Evolutionary conservation across 148 eudicot genomes (phyloP), one percentile per base, ranked within the genome.

Genomic region (Rheum nobile): DNA sequence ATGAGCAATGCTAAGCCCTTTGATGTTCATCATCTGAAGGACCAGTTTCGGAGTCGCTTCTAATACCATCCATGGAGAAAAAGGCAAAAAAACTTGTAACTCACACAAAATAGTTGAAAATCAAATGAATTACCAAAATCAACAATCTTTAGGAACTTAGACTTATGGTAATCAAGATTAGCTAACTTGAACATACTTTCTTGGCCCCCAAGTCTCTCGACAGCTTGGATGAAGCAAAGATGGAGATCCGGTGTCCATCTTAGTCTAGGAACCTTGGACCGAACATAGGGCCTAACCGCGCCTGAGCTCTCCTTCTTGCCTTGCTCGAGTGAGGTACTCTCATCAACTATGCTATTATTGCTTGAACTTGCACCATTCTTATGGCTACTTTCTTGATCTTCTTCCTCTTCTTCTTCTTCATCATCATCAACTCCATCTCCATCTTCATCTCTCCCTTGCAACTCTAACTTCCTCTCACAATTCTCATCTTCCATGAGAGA

Each of bases 161-260:
- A 63, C 17, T 0, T 52, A 82, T 69, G 14, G 48, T 39, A 14
- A 4, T 0, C 32, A 65, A 65, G 69, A 65, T 17, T 65, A 65
- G 39, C 9, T 5, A 63, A 24, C 10, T 65, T 65, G 13, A 65
- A 73, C 93, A 83, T 71, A 93, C 98, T 87, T 31, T 93, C 96
- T 88, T 90, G 96, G 21, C 98, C 98, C 41, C 98, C 98, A 10
- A 93, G 84, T 77, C 93, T 87, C 76, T 93, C 93, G 68, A 93
- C 89, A 47, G 96, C 96, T 71, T 88, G 91, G 77, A 85, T 80
- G 78, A 93, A 93, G 75, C 93, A 86, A 74, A 87, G 91, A 65
- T 93, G 98, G 75, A 92, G 98, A 71, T 90, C 98, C 16, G 98
- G 96, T 0, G 98, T 92, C 96, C 98, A 93, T 31, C 96, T 80